phyloP scores from a whole-genome alignment of 2,329 filamentous ascomycete species.

The Myriosclerotinia scirpicola region DNA sequence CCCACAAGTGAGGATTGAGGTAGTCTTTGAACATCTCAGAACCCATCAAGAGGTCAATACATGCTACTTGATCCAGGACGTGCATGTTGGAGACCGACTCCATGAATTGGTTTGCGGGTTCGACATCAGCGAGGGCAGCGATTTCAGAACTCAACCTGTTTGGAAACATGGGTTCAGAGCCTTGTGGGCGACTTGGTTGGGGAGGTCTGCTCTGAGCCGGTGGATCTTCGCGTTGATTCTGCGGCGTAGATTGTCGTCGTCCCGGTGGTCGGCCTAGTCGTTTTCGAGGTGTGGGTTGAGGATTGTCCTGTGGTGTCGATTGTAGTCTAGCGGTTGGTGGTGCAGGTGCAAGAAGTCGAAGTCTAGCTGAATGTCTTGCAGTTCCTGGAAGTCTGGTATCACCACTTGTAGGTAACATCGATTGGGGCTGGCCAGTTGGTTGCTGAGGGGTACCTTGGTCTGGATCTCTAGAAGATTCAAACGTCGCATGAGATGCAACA shows the following conservation, averaged over 20 bases:
- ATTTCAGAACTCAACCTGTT: neutral
- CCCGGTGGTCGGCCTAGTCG: neutral
- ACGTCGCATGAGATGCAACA: neutral
- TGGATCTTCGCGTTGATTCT: neutral
- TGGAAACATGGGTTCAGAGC: neutral
- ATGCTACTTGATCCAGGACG: neutral
- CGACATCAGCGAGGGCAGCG: neutral
- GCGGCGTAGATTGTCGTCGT: neutral
- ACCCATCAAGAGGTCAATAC: conserved; percentile 4
- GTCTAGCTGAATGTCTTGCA: neutral
- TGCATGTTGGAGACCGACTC: neutral
- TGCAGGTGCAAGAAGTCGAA: neutral
- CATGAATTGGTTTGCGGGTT: conserved; percentile 5
- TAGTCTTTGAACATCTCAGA: neutral
- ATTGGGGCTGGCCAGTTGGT: neutral
- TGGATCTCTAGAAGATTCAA: neutral
- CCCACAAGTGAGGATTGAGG: neutral
- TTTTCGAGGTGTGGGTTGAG: no score
- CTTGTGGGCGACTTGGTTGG: neutral
- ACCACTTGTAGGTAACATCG: no score
- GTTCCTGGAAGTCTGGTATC: no score
- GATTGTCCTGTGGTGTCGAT: no score
- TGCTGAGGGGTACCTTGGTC: neutral
- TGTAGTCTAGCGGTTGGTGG: no score
- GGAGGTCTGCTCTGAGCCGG: neutral